phyloP scores from a whole-genome alignment of 139 green algal genomes.

The Limnomonas spitsbergensis region DNA sequence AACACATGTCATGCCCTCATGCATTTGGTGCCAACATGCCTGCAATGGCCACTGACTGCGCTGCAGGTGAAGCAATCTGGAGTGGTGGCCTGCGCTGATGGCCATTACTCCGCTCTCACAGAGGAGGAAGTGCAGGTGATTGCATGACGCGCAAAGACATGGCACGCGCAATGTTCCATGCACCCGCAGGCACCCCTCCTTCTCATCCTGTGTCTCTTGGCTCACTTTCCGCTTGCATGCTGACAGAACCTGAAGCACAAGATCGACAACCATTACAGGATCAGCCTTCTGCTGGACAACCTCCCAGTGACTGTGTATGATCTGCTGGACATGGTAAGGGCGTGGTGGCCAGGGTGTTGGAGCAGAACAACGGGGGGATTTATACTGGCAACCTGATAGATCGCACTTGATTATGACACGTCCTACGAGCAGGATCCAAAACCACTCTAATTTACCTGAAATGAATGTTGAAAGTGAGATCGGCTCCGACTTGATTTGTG shows the following conservation, averaged over 20 bases:
- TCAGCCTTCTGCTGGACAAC: conserved; percentile 95
- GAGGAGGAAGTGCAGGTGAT: conserved; percentile 57
- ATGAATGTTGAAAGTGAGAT: too few relatives aligned
- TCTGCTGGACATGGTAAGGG: conserved; percentile 60
- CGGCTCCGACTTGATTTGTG: too few relatives aligned
- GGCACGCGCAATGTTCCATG: too few relatives aligned
- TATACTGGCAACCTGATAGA: not conserved
- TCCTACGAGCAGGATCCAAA: not conserved
- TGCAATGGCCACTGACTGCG: conserved; percentile 65
- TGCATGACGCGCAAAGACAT: too few relatives aligned
- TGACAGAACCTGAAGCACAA: conserved; percentile 26
- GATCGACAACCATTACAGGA: conserved; percentile 83
- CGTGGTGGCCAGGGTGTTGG: not conserved
- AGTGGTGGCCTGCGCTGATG: conserved; percentile 51
- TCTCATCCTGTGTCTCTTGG: too few relatives aligned
- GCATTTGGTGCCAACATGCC: not conserved
- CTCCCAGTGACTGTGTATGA: conserved; percentile 90
- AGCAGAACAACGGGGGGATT: not conserved
- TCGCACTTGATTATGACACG: not conserved
- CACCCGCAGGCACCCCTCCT: too few relatives aligned
- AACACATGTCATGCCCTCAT: not conserved
- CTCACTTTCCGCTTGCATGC: not conserved
- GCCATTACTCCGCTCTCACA: conserved; percentile 52
- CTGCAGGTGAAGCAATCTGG: conserved; percentile 48
- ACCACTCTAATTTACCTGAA: conserved; percentile 14